Evolutionary conservation across 495 filamentous ascomycete species (phyloP), one percentile per base, ranked within the genome.

Genomic region (Aspergillus nidulans): DNA sequence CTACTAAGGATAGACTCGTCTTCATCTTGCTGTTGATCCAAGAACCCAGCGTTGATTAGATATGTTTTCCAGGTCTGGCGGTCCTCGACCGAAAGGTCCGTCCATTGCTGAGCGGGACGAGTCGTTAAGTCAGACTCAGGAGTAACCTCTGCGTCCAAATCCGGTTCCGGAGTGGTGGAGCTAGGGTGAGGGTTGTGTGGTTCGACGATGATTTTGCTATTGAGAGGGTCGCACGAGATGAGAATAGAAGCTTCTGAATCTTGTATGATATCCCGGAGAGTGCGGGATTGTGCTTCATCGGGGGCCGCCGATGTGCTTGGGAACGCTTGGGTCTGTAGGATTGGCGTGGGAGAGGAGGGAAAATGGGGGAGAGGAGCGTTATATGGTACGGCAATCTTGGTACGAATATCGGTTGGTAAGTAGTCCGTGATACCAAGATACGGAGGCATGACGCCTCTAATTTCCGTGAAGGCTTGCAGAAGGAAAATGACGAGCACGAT

Each of bases 41-140:
- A 92, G 49, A 89, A 77, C 4, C 89, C 90, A 3, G 88, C 84
- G 53, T 82, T 73, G 53, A 77, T 77, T 38, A 96, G 72, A 60
- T 76, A 78, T 58, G 77, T 66, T 74, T 85, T 89, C 91, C 91
- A 96, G 13, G 66, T 60, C 44, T 74, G 66, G 59, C 79, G 79
- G 67, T 92, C 81, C 38, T 75, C 60, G 6, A 68, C 63, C 3
- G 71, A 67, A 42, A 95, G 63, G 49, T 89, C 82, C 38, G 87
- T 80, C 87, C 89, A 95, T 46, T 81, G 69, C 42, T 79, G 78
- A 30, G 80, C 55, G 25, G 19, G 1, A 38, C 49, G 41, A 19
- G 16, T 3, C 4, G 30, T 15, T 10, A 18, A 49, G 15, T 23
- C 46, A 3, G 28, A 15, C 5, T 34, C 28, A 18, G 45, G 18